A percentile compares a stretch with the other conserved stretches of the same genome.
These are phyloP conservation scores for Acanthamoeba sp. DNA, from an alignment of 208 protist species.

Conservation along the genomic window DNA sequence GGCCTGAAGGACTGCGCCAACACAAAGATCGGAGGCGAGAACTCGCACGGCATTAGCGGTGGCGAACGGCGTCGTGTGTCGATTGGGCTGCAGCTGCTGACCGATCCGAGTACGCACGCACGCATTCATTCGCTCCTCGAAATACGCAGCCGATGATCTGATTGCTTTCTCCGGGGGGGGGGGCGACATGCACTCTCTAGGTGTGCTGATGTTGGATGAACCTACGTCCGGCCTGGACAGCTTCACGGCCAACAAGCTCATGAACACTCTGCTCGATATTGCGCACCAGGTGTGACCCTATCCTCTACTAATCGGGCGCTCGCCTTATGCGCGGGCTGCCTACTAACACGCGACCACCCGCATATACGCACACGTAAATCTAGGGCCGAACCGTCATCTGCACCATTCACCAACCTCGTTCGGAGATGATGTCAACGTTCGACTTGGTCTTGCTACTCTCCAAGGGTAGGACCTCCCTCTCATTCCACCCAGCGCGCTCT, in stretches of 20 bases:
- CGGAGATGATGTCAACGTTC: slow-evolving; percentile 69
- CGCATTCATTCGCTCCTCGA: neutral
- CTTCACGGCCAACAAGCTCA: slow-evolving; percentile 23
- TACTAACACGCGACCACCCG: no score
- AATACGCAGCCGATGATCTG: no score
- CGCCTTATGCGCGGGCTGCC: no score
- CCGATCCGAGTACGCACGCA: slow-evolving; percentile 15
- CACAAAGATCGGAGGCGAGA: slow-evolving; percentile 78
- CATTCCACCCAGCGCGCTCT: no score
- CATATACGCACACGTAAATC: neutral
- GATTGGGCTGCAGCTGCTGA: slow-evolving; percentile 77
- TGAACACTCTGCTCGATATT: slow-evolving; percentile 31
- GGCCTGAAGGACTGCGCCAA: slow-evolving; percentile 66
- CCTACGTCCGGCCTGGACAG: slow-evolving; percentile 52
- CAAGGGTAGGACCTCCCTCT: neutral
- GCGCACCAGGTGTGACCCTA: neutral
- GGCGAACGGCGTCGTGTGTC: slow-evolving; percentile 81
- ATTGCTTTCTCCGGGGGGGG: no score
- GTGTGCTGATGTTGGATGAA: slow-evolving; percentile 67
- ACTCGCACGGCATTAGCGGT: slow-evolving; percentile 82
- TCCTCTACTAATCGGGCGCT: neutral
- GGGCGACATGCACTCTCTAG: no score
- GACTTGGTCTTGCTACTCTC: slow-evolving; percentile 69
- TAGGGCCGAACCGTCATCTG: slow-evolving; percentile 66
- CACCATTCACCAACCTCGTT: slow-evolving; percentile 80